Base-by-base conservation (phyloP, 202 grass and related monocot species). In the Carex sylvatica region DNA sequence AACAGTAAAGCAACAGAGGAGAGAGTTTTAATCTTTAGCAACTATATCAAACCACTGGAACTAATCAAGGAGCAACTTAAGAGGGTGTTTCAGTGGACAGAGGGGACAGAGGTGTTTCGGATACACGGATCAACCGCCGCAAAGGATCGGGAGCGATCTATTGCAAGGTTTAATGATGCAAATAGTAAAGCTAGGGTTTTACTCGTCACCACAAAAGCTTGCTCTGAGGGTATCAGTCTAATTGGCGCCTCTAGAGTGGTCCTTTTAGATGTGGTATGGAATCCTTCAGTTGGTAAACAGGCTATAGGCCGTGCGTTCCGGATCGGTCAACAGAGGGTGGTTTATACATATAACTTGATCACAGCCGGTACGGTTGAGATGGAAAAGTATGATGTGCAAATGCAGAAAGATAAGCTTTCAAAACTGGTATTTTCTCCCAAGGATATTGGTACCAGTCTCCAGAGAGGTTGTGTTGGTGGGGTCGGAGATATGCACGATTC, bases 191-290 rank as follows among this genome's bases (percentile, higher is more conserved):
- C 90, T 65, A 95, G 79, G 70, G 90, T 95, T 69, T 88, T 98
- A 66, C 90, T 95, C 83, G 95, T 90, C 84, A 89, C 84, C 54
- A 98, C 95, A 1, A 98, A 61, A 59, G 88, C 95, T n/a, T 95
- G 90, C 16, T 89, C 89, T 36, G 95, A 98, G 79, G 95, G 95
- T 16, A 98, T 98, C 70, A 88, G 86, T 30, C 86, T 98, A 40
- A 82, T 88, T 3, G 92, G 90, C 1, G 95, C 95, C 49, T 98
- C 95, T 26, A 92, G 90, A 79, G 90, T 98, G n/a, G 84, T 98
- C 80, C 90, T 98, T 30, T 82, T 98, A 24, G 95, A 98, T 90
- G 92, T 95, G 49, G 92, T 93, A 38, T 98, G 95, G 95, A 98
- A 98, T 73, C 95, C 90, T 72, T 87, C 90, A 3, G 87, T 95